These are phyloP conservation scores for Ochetophila trinervis DNA, from an alignment of 306 rosid species.

Conservation along the genomic window DNA sequence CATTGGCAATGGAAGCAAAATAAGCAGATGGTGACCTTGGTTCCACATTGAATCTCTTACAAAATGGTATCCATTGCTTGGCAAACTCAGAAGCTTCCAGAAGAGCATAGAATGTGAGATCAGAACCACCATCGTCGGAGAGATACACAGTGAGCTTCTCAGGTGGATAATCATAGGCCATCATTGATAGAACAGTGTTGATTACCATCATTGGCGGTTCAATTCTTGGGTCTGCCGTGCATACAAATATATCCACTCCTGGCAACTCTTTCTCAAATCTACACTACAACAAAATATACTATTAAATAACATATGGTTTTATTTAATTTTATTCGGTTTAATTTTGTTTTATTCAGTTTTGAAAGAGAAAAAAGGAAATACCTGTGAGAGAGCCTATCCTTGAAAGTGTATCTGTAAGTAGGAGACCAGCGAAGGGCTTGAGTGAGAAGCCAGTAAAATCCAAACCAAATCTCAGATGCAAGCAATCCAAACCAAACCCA, in stretches of 20 bases:
- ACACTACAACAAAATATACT: no score
- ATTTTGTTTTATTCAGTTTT: no score
- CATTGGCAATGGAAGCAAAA: slow-evolving; percentile 27
- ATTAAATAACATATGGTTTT: no score
- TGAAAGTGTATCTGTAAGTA: slow-evolving; percentile 51
- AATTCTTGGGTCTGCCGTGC: slow-evolving; percentile 72
- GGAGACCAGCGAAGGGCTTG: slow-evolving; percentile 67
- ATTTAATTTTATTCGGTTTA: no score
- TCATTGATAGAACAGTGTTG: slow-evolving; percentile 67
- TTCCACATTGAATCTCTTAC: slow-evolving; percentile 58
- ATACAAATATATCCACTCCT: slow-evolving; percentile 69
- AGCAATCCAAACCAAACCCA: slow-evolving; percentile 61
- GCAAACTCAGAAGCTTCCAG: slow-evolving; percentile 65
- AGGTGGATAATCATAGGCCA: slow-evolving; percentile 74
- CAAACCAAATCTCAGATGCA: slow-evolving; percentile 73
- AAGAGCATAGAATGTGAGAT: slow-evolving; percentile 60
- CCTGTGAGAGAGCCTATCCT: slow-evolving; percentile 59
- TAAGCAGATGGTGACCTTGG: slow-evolving; percentile 76
- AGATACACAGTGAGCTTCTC: slow-evolving; percentile 73
- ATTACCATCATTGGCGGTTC: slow-evolving; percentile 81
- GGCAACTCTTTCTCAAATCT: slow-evolving; percentile 58
- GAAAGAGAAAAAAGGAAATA: background rate
- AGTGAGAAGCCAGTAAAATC: slow-evolving; percentile 72
- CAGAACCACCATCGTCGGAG: slow-evolving; percentile 75
- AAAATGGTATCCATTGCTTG: slow-evolving; percentile 77